A percentile compares a stretch with the other conserved stretches of the same genome.
Conservation (phyloP, 2,329 filamentous ascomycete genomes). For the Fusarium denticulatum region DNA sequence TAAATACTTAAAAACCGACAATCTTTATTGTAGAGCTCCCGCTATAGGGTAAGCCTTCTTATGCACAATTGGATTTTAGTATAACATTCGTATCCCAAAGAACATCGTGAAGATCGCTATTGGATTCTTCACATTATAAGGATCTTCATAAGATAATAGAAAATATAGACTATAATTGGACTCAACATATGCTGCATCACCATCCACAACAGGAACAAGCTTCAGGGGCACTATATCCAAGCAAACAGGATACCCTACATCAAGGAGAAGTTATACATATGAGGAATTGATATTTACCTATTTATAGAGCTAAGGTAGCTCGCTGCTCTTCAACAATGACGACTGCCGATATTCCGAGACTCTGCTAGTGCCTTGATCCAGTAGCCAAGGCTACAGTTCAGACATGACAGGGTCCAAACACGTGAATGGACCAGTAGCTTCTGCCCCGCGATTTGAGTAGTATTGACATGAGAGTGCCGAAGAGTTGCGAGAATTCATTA, state of each 20-base stretch:
- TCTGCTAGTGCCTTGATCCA: neutral
- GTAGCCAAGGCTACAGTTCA: slow-evolving; percentile 6
- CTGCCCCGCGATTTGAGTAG: slow-evolving; percentile 29
- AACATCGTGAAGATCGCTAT: neutral
- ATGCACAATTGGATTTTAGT: too few relatives aligned
- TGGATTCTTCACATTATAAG: too few relatives aligned
- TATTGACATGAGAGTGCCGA: neutral
- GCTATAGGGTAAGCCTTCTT: neutral
- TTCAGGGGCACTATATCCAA: neutral
- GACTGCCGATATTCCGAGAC: neutral
- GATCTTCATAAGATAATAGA: neutral
- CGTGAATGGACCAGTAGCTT: slow-evolving; percentile 21
- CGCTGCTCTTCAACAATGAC: neutral
- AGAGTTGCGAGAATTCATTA: neutral
- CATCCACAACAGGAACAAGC: neutral
- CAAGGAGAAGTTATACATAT: neutral
- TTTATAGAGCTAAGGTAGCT: neutral
- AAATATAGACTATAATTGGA: neutral
- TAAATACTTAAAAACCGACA: neutral
- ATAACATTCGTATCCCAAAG: neutral
- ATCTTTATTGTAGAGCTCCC: neutral
- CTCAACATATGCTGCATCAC: neutral
- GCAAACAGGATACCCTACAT: neutral
- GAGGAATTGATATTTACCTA: neutral
- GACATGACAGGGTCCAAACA: slow-evolving; percentile 6